These are phyloP conservation scores for Xylaria sp. DNA, from an alignment of 2,329 filamentous ascomycete species.

Conservation along the genomic window DNA sequence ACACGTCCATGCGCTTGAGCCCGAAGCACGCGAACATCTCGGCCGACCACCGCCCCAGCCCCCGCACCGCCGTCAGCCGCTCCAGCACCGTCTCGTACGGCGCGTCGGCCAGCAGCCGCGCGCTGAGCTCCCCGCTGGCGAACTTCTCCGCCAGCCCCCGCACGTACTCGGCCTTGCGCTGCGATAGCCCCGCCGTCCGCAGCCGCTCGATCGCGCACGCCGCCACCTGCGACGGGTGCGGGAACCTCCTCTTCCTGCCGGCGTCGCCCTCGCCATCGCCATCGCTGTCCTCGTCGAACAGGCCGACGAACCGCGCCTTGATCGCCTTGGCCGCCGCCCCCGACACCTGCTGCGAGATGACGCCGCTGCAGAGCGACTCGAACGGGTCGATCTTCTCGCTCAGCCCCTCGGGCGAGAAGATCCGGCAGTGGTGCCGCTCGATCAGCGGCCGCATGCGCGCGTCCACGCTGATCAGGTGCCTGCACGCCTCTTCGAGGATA, in stretches of 20 bases:
- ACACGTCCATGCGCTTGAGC: conserved; percentile 93
- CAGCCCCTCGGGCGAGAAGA: conserved; percentile 83
- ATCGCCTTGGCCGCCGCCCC: conserved; percentile 89
- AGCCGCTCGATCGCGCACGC: conserved; percentile 65
- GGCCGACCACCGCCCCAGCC: conserved; percentile 86
- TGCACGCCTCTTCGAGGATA: conserved; percentile 75
- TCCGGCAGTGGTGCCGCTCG: conserved; percentile 71
- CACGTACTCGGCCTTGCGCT: conserved; percentile 95
- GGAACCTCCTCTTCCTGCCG: too few species aligned
- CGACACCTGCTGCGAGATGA: conserved; percentile 96
- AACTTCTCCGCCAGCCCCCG: conserved; percentile 85
- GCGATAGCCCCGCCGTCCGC: conserved; percentile 84
- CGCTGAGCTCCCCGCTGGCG: conserved; percentile 70
- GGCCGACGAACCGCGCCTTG: conserved; percentile 76
- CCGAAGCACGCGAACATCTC: conserved; percentile 98
- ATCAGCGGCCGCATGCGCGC: conserved; percentile 72
- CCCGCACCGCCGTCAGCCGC: conserved; percentile 81
- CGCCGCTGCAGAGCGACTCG: conserved; percentile 77
- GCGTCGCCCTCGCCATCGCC: conserved; percentile 17
- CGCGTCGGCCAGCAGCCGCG: conserved; percentile 74
- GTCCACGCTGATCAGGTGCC: conserved; percentile 74
- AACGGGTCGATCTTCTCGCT: conserved; percentile 88
- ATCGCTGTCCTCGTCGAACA: conserved; percentile 58
- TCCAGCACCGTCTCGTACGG: conserved; percentile 85
- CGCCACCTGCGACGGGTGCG: conserved; percentile 74